Evolutionary conservation across 2,329 filamentous ascomycete species (phyloP), one percentile per base, ranked within the genome.

Genomic region (Aschersonia sp.): DNA sequence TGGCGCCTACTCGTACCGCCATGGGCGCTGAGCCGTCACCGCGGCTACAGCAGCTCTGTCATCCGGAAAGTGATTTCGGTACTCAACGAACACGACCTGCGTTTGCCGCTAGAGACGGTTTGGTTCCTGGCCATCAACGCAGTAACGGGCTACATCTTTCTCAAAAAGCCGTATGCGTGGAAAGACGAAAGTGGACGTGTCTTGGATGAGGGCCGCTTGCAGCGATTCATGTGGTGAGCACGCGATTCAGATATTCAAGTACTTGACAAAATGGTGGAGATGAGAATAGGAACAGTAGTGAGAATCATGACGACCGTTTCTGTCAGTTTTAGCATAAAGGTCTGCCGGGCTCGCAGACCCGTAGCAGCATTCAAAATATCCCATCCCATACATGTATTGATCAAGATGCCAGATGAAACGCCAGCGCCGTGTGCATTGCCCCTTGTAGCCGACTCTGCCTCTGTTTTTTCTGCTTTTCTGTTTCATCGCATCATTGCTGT

Each of bases 1-100:
- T 97, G 89, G 87, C 76, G 92, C 1, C 66, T 97, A 6, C 76
- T 94, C 57, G 67, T 94, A 1, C 87, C 87, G 0, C 63, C 71
- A 46, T 69, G 67, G 67, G 8, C 53, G 54, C 32, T 40, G 58
- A 5, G 52, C 32, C 12, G 8, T 37, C 32, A 12, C 12, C 32
- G 32, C 12, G 32, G 8, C 12, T 12, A 8, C 12, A 37, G 8
- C 32, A 12, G 12, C 5, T 52, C 52, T 5, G 1, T 4, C 8
- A 40, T 47, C 8, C 48, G 37, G 6, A 44, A 44, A 7, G 12
- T 50, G 1, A 32, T 54, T 1, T 32, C 14, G 1, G 44, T 54
- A 9, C 52, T 56, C 14, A 44, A 49, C 11, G 46, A 45, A 5
- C 54, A 69, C 30, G 72, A 76, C 48, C 49, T 77, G 6, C 70